These are phyloP conservation scores for Nigrospora sphaerica DNA, from an alignment of 2,329 filamentous ascomycete species.

Conservation along the genomic window DNA sequence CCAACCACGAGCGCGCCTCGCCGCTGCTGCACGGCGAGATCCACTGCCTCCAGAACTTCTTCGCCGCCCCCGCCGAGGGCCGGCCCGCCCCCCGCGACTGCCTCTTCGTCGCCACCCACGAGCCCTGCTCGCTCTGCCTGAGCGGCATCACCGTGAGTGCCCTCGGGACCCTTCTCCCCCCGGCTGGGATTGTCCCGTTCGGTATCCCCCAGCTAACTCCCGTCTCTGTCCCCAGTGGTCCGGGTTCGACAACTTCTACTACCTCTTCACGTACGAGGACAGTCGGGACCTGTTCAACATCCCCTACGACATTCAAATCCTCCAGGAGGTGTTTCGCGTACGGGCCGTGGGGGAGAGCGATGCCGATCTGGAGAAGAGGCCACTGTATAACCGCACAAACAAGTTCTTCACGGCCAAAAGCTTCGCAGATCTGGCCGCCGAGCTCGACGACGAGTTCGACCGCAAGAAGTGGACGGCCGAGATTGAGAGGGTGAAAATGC, in stretches of 20 bases:
- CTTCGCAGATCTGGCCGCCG: slow-evolving; percentile 30
- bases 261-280: slow-evolving; percentile 53
- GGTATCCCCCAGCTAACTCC: too few species aligned
- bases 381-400: slow-evolving; percentile 48
- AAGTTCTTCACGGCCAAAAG: slow-evolving; percentile 44
- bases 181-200: too few species aligned
- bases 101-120: slow-evolving; percentile 52
- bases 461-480: slow-evolving; percentile 27
- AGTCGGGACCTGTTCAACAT: slow-evolving; percentile 48
- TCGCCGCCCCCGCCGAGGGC: slow-evolving; percentile 27
- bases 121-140: slow-evolving; percentile 51
- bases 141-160: slow-evolving; percentile 38
- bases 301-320: slow-evolving; percentile 50
- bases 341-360: slow-evolving; percentile 27
- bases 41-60: slow-evolving; percentile 54
- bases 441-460: slow-evolving; percentile 26
- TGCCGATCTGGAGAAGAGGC: slow-evolving; percentile 27
- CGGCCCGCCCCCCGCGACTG: slow-evolving; percentile 38
- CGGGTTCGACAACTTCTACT: slow-evolving; percentile 49
- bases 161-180: too few species aligned
- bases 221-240: slow-evolving; percentile 29
- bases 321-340: slow-evolving; percentile 48
- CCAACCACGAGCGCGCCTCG: slow-evolving; percentile 48
- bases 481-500: slow-evolving; percentile 37
- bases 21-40: slow-evolving; percentile 53